Percentiles rank a stretch among this genome's conserved stretches.
Conservation (phyloP, 2,329 filamentous ascomycete genomes). For the Alternaria arbusti region DNA sequence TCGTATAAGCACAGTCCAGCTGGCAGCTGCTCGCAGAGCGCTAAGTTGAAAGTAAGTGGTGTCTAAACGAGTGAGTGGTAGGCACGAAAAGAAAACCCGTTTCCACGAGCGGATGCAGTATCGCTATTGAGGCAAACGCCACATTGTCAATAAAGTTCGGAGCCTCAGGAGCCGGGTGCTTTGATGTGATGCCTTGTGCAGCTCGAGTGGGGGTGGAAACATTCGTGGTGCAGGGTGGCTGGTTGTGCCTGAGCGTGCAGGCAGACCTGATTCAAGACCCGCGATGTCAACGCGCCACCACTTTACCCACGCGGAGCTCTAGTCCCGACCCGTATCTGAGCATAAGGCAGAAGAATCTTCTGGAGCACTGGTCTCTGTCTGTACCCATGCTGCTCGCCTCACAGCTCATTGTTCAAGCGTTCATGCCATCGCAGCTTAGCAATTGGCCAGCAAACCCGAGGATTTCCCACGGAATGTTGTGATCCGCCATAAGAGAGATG, state of each 20-base stretch:
- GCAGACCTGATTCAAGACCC: conserved; percentile 6
- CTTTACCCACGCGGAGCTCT: background rate
- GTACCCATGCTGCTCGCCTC: background rate
- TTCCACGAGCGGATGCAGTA: background rate
- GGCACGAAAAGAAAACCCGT: conserved; percentile 11
- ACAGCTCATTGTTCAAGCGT: conserved; percentile 5
- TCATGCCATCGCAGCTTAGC: background rate
- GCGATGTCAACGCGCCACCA: background rate
- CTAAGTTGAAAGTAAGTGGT: conserved; percentile 19
- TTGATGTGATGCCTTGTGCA: conserved; percentile 6
- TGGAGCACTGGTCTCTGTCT: background rate
- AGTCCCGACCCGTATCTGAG: background rate
- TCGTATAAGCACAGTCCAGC: conserved; percentile 28
- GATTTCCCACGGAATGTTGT: conserved; percentile 1
- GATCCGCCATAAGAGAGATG: background rate
- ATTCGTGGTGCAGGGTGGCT: conserved; percentile 11
- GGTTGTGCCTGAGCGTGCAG: conserved; percentile 7
- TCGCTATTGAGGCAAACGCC: conserved; percentile 12
- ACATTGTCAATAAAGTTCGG: conserved; percentile 6
- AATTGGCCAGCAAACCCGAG: background rate
- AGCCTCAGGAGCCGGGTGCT: conserved; percentile 13
- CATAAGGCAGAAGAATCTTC: background rate
- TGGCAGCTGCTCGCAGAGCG: conserved; percentile 37
- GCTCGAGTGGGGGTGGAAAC: conserved; percentile 10
- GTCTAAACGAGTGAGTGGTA: conserved; percentile 12